Percentiles rank a stretch among this genome's conserved stretches.
Conservation (phyloP, 2,329 filamentous ascomycete species). For the Aureobasidium sp. region DNA sequence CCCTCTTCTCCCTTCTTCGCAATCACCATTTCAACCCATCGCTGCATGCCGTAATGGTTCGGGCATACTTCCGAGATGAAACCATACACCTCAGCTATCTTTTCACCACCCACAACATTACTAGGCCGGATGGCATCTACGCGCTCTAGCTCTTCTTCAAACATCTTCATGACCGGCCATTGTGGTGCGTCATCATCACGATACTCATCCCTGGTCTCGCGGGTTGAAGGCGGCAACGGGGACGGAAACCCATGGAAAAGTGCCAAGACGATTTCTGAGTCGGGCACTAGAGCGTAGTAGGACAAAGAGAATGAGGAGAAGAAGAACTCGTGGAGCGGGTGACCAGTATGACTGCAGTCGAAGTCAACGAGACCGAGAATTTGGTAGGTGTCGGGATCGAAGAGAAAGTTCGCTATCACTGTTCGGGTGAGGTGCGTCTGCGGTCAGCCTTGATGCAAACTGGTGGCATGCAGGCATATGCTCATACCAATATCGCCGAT, state of each 20-base stretch:
- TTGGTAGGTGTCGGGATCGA: background rate
- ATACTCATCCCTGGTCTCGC: background rate
- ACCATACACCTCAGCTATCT: background rate
- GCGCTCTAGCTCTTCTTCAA: background rate
- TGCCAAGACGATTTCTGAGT: background rate
- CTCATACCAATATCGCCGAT: background rate
- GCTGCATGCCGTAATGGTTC: background rate
- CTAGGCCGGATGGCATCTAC: background rate
- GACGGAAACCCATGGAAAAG: background rate
- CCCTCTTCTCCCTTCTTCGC: background rate
- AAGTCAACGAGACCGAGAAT: background rate
- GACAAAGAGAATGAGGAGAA: background rate
- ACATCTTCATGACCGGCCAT: background rate
- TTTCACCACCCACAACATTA: background rate
- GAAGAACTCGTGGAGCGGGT: background rate
- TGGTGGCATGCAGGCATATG: background rate
- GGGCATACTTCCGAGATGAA: background rate
- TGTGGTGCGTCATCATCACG: background rate
- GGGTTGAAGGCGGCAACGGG: background rate
- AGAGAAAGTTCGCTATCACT: background rate
- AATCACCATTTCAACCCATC: background rate
- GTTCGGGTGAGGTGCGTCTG: background rate
- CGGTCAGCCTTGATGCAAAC: background rate
- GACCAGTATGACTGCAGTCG: background rate
- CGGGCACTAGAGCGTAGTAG: background rate